Evolutionary conservation across 2,329 filamentous ascomycete species (phyloP).

Genomic region (Colletotrichum zoysiae): DNA sequence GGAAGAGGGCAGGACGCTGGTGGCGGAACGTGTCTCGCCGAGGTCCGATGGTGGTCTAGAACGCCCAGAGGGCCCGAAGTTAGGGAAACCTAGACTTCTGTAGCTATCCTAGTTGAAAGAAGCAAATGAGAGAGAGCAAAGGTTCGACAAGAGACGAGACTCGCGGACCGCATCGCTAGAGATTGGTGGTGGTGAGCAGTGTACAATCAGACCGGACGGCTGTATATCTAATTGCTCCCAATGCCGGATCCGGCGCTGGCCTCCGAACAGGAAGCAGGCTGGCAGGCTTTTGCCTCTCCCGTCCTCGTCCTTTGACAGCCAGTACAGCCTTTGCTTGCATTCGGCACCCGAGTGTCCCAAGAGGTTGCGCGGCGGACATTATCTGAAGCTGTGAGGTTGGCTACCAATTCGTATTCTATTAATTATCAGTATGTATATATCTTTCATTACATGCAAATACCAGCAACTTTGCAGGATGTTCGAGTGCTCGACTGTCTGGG

Average conservation of each 20-base stretch:
- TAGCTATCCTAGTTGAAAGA: not conserved
- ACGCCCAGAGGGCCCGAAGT: not conserved
- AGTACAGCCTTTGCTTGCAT: not conserved
- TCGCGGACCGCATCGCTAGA: not conserved
- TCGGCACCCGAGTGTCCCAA: not conserved
- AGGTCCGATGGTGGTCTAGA: not conserved
- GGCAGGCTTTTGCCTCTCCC: not conserved
- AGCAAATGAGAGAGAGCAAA: not conserved
- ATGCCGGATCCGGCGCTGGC: slow-evolving; percentile 15
- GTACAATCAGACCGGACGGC: not conserved
- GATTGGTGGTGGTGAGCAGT: not conserved
- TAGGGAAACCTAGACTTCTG: not conserved
- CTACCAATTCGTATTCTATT: slow-evolving; percentile 17
- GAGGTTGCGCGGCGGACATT: not conserved
- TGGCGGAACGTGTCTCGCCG: not conserved
- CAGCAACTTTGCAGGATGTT: slow-evolving; percentile 6
- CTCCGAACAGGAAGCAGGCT: not conserved
- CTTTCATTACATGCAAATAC: slow-evolving; percentile 17
- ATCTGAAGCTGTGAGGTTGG: not conserved
- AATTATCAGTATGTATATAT: slow-evolving; percentile 28
- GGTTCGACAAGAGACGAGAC: not conserved
- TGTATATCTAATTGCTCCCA: not conserved
- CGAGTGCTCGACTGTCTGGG: not conserved
- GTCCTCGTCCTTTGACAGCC: not conserved
- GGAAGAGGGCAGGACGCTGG: not conserved